phyloP scores from a whole-genome alignment of 176 grass and related monocot species.

The Lolium multiflorum region DNA sequence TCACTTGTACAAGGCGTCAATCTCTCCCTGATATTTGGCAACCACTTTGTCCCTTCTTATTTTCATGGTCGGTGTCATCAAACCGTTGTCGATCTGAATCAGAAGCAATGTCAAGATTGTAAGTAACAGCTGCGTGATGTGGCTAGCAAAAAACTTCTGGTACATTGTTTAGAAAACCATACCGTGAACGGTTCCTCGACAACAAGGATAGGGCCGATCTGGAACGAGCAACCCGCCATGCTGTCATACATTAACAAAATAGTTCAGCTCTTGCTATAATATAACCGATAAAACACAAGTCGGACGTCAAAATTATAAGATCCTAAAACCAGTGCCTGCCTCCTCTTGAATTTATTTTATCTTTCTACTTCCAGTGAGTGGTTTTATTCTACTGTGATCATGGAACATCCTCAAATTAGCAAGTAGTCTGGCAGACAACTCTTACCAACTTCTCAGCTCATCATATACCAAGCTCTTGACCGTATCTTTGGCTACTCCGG shows the following conservation, averaged over 20 bases:
- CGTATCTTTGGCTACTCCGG: conserved; percentile 49
- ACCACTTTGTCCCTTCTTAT: conserved; percentile 74
- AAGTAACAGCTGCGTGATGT: neutral
- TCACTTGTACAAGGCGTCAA: conserved; percentile 67
- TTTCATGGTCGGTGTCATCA: conserved; percentile 98
- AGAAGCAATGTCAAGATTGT: conserved; percentile 6
- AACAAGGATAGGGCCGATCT: conserved; percentile 75
- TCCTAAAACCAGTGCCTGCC: neutral
- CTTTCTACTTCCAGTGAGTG: no score
- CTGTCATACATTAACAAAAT: conserved; percentile 51
- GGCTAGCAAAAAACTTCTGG: conserved; percentile 13
- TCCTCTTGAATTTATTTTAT: neutral
- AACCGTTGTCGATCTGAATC: conserved; percentile 81
- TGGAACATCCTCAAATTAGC: neutral
- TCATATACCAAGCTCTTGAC: conserved; percentile 67
- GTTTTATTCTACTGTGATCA: neutral
- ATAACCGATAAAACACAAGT: neutral
- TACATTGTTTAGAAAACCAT: conserved; percentile 48
- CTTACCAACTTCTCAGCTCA: conserved; percentile 82
- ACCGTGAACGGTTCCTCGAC: conserved; percentile 85
- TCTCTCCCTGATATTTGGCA: conserved; percentile 62
- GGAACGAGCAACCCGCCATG: conserved; percentile 66
- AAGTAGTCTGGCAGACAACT: neutral
- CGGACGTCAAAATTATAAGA: neutral
- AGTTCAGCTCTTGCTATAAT: neutral